phyloP scores from a whole-genome alignment of 805 yeast species.

The Kuraishia cidri region DNA sequence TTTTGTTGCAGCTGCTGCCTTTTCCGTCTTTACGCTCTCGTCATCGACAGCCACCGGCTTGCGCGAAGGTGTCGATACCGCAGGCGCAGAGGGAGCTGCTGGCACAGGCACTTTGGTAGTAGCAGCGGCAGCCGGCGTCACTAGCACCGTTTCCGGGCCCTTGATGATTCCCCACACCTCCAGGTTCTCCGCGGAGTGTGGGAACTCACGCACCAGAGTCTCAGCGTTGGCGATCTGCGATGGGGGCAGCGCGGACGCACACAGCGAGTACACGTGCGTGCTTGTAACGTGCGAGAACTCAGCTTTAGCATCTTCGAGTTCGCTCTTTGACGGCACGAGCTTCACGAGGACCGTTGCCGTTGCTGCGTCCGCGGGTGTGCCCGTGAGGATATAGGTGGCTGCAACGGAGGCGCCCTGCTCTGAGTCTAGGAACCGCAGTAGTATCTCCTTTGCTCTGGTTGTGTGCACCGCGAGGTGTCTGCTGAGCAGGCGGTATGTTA shows the following conservation, averaged over 20 bases:
- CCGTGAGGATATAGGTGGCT: constrained; percentile 33
- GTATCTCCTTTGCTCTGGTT: constrained; percentile 25
- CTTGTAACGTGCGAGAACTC: constrained; percentile 20
- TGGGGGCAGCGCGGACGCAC: background rate
- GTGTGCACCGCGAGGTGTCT: constrained; percentile 28
- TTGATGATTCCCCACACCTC: constrained; percentile 10
- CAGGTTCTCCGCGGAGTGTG: constrained; percentile 1
- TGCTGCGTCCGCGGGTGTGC: constrained; percentile 12
- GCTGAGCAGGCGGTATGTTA: constrained; percentile 33
- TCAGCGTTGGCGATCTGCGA: constrained; percentile 1
- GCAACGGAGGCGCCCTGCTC: constrained; percentile 22
- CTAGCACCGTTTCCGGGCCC: constrained; percentile 5
- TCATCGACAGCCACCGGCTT: too few relatives aligned
- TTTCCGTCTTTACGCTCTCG: background rate
- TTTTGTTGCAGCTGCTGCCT: background rate
- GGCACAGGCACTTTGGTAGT: too few relatives aligned
- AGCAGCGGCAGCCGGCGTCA: too few relatives aligned
- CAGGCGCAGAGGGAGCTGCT: too few relatives aligned
- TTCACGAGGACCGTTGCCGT: background rate
- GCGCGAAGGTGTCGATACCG: too few relatives aligned
- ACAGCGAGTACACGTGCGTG: constrained; percentile 19
- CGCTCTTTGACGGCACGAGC: constrained; percentile 4
- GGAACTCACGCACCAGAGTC: background rate
- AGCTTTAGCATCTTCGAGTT: constrained; percentile 14
- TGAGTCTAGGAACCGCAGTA: too few relatives aligned